Conservation (phyloP, 2,329 filamentous ascomycete species). For the Clonostachys solani region DNA sequence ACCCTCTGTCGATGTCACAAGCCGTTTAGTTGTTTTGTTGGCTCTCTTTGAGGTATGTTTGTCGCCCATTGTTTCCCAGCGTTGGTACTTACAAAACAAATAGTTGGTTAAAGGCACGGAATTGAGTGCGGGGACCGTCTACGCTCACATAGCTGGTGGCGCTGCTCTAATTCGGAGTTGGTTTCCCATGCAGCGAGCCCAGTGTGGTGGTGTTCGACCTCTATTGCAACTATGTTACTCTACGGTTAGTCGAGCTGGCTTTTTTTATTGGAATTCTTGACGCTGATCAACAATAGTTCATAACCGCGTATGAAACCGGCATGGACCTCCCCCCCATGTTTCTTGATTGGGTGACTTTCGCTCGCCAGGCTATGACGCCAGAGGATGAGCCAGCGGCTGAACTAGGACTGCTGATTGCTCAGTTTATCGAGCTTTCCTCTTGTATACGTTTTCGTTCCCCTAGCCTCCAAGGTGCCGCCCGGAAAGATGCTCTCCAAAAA, state of each 20-base stretch:
- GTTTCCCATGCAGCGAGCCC: conserved; percentile 27
- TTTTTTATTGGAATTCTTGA: too few species aligned
- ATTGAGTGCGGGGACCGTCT: conserved; percentile 41
- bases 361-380: conserved; percentile 23
- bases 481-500: too few species aligned
- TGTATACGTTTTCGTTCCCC: conserved; percentile 24
- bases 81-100: conserved; percentile 8
- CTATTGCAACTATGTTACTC: conserved; percentile 53
- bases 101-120: conserved; percentile 37
- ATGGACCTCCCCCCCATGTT: conserved; percentile 32
- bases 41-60: conserved; percentile 55
- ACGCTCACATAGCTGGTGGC: conserved; percentile 55
- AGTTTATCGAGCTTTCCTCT: conserved; percentile 31
- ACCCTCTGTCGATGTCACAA: conserved; percentile 34
- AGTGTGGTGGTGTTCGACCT: conserved; percentile 41
- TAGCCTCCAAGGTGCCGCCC: too few species aligned
- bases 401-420: conserved; percentile 32
- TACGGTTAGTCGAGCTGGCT: conserved; percentile 32
- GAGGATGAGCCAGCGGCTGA: conserved; percentile 32
- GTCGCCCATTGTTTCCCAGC: conserved; percentile 2
- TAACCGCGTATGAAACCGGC: conserved; percentile 34
- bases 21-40: conserved; percentile 51
- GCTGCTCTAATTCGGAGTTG: conserved; percentile 50
- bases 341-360: conserved; percentile 36
- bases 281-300: conserved; percentile 25